Conservation (phyloP, 257 asterid genomes). For the Solanum chilense region DNA sequence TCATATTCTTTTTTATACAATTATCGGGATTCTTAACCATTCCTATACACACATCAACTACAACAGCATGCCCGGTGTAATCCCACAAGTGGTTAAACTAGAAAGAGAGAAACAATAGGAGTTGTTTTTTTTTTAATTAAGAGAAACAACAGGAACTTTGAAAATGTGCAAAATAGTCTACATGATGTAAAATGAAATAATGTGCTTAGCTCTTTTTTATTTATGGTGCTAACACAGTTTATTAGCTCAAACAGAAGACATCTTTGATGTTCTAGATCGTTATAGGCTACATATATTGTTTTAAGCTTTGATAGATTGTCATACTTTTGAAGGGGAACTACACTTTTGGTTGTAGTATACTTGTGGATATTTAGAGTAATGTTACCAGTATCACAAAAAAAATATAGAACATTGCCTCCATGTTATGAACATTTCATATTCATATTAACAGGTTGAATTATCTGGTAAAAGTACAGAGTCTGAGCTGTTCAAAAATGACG, state of each 20-base stretch:
- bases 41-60: not conserved
- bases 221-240: not conserved
- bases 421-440: not conserved
- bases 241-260: not conserved
- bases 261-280: not conserved
- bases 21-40: not conserved
- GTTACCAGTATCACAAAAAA: not conserved
- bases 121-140: not conserved
- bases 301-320: not conserved
- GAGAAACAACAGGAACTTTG: not conserved
- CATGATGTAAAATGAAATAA: not conserved
- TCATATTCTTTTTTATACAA: not conserved
- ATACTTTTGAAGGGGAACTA: not conserved
- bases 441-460: conserved; percentile 62
- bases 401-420: not conserved
- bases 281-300: not conserved
- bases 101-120: not conserved
- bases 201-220: not conserved
- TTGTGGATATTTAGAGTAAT: not conserved
- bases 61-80: not conserved
- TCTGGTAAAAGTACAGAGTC: conserved; percentile 43
- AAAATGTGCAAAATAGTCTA: not conserved
- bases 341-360: not conserved
- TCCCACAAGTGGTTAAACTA: not conserved
- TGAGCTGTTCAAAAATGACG: conserved; percentile 56